phyloP scores from a whole-genome alignment of 129 eudicot genomes.

The Centella asiatica region DNA sequence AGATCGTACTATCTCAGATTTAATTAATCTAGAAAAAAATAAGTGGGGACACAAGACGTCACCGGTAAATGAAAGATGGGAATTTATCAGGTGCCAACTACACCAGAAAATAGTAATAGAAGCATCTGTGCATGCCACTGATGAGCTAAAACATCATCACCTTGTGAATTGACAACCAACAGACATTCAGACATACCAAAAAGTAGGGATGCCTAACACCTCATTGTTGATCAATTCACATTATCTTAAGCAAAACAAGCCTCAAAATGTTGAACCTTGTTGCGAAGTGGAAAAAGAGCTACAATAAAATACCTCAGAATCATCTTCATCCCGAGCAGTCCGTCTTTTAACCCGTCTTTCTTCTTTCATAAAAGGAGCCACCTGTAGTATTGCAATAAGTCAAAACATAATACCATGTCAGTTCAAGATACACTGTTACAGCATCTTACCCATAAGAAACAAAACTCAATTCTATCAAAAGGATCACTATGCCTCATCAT shows the following conservation, averaged over 20 bases:
- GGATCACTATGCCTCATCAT: constrained; percentile 64
- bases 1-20: background rate
- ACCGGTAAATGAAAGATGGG: too few relatives aligned
- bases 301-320: constrained; percentile 51
- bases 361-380: constrained; percentile 28
- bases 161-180: background rate
- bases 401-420: constrained; percentile 29
- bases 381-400: constrained; percentile 43
- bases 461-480: constrained; percentile 25
- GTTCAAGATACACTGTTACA: constrained; percentile 19
- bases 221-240: background rate
- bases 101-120: background rate
- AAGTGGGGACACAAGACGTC: too few relatives aligned
- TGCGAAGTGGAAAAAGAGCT: background rate
- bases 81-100: background rate
- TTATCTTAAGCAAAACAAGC: background rate
- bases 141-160: background rate
- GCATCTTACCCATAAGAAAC: constrained; percentile 27
- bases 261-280: too few relatives aligned
- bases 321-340: constrained; percentile 41
- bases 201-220: background rate
- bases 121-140: background rate
- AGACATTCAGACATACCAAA: background rate
- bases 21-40: background rate
- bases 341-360: constrained; percentile 51